These are phyloP conservation scores for Pseudocercospora macadamiae DNA, from an alignment of 2,329 filamentous ascomycete genomes.

Conservation along the genomic window DNA sequence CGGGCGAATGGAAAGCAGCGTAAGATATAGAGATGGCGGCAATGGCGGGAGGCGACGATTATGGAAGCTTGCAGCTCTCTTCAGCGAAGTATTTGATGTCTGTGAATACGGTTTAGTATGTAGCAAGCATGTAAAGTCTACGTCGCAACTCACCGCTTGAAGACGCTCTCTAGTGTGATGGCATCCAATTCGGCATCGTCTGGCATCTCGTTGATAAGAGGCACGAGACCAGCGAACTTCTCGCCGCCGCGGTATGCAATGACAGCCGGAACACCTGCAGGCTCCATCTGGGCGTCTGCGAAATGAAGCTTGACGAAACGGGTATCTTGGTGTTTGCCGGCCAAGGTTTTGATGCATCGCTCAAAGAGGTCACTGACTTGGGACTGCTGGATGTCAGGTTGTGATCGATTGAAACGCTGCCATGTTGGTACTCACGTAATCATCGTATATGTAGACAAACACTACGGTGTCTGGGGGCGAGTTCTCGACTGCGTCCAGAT, in stretches of 20 bases:
- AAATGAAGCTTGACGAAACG: constrained; percentile 92
- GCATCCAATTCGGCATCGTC: constrained; percentile 56
- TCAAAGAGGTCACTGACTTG: constrained; percentile 79
- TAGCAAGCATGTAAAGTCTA: neutral
- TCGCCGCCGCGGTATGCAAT: constrained; percentile 89
- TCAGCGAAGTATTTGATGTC: constrained; percentile 15
- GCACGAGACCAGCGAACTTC: constrained; percentile 85
- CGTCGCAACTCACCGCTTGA: constrained; percentile 52
- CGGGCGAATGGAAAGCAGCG: neutral
- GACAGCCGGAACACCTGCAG: constrained; percentile 82
- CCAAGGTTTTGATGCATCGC: constrained; percentile 73
- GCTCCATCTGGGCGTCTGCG: constrained; percentile 91
- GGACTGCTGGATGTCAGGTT: constrained; percentile 58
- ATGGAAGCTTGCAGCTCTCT: neutral
- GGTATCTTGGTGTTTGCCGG: constrained; percentile 68
- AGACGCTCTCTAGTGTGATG: constrained; percentile 59
- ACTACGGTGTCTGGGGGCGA: constrained; percentile 79
- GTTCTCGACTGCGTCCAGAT: constrained; percentile 95
- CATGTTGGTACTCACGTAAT: constrained; percentile 69
- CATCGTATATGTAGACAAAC: constrained; percentile 91
- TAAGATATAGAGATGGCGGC: too few species aligned
- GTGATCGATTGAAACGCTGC: too few species aligned
- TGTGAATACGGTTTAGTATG: neutral
- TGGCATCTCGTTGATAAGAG: constrained; percentile 83
- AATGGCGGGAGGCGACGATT: too few species aligned